phyloP scores from a whole-genome alignment of 495 filamentous ascomycete genomes.

The Penicillium diatomitis region DNA sequence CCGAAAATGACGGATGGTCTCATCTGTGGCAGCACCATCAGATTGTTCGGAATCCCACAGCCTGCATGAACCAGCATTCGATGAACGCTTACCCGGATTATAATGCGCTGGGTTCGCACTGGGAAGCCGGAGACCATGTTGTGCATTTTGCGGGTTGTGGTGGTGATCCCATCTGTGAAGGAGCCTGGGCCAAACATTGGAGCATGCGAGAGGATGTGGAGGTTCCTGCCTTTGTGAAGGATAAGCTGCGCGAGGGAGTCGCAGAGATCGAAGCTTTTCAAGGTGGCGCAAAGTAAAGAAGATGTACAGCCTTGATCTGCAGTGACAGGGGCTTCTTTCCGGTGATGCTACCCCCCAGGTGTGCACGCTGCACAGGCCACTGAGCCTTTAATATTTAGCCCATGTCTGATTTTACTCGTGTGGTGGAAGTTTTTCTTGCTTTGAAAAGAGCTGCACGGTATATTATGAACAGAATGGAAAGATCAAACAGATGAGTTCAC shows the following conservation, averaged over 20 bases:
- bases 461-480: no score
- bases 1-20: slow-evolving; percentile 7
- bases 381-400: no score
- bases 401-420: no score
- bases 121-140: slow-evolving; percentile 4
- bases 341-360: no score
- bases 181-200: slow-evolving; percentile 5
- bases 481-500: no score
- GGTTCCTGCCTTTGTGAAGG: neutral
- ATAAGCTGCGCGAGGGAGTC: neutral
- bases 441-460: no score
- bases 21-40: slow-evolving; percentile 9
- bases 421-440: no score
- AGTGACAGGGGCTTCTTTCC: no score
- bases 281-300: neutral
- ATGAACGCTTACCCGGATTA: slow-evolving; percentile 7
- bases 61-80: slow-evolving; percentile 4
- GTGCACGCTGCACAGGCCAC: no score
- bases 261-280: slow-evolving; percentile 3
- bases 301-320: no score
- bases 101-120: slow-evolving; percentile 4
- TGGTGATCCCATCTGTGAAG: neutral
- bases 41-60: slow-evolving; percentile 4
- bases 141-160: slow-evolving; percentile 9
- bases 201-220: slow-evolving; percentile 6